Base-by-base conservation (phyloP, 495 filamentous ascomycete species). In the Acidiella bohemica region DNA sequence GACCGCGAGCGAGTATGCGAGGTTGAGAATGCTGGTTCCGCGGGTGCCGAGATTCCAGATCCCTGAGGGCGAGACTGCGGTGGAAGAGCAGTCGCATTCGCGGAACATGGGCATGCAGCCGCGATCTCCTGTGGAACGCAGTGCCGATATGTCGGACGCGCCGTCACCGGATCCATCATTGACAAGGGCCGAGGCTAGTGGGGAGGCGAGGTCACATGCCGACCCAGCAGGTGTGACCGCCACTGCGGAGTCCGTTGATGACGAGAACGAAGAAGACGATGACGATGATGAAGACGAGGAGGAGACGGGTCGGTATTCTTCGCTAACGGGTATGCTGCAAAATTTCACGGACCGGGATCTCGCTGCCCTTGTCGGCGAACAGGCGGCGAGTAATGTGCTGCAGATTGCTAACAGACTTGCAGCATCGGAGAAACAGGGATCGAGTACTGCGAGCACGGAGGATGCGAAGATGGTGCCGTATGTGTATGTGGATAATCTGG, bases 401-500 rank as follows among this genome's bases (percentile, higher is more conserved):
- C 7, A 27, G 7, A 7, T 27, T 27, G 25, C 25, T 27, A 27
- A n/a, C 25, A n/a, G n/a, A n/a, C n/a, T n/a, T n/a, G n/a, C n/a
- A n/a, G n/a, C n/a, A n/a, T n/a, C n/a, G n/a, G n/a, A n/a, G n/a
- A 28, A 11, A 4, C 19, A 12, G n/a, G 36, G 31, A 24, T 12
- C 33, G 25, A 11, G 10, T 10, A 7, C 1, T 20, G 22, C 40
- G 4, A 19, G 32, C n/a, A 22, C 37, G 20, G 48, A 51, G 8
- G 43, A 31, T 5, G 11, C 21, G 2, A 19, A 46, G 32, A n/a
- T n/a, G n/a, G n/a, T n/a, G n/a, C 38, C 27, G 2, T 52, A 66
- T 17, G 56, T 71, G 16, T 85, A 84, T 0, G 62, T 87, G 34
- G 84, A 96, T 42, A 84, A 92, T 53, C 64, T 99, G 18, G 82